A percentile compares a stretch with the other conserved stretches of the same genome.
Conservation (phyloP, 2,329 filamentous ascomycete species). For the Pseudonectria buxi region DNA sequence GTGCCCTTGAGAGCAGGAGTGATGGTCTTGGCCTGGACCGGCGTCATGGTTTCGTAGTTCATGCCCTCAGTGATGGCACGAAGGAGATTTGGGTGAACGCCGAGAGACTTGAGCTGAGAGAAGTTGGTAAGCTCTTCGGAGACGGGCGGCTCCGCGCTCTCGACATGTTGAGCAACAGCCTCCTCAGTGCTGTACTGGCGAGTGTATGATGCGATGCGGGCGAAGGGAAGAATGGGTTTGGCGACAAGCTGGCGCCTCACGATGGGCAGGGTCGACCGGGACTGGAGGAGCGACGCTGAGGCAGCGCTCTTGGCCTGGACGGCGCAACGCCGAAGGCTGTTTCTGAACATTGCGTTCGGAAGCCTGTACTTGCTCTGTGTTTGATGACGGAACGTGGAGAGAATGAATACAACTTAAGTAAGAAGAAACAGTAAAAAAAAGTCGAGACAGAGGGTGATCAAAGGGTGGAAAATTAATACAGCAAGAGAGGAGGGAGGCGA, state of each 20-base stretch:
- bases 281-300: conserved; percentile 24
- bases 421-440: not conserved
- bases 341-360: conserved; percentile 26
- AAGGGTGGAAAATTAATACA: too few relatives aligned
- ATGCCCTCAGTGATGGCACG: conserved; percentile 63
- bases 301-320: conserved; percentile 27
- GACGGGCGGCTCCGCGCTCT: conserved; percentile 7
- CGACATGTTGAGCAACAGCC: conserved; percentile 17
- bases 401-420: not conserved
- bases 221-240: conserved; percentile 10
- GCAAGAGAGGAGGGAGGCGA: too few relatives aligned
- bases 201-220: conserved; percentile 18
- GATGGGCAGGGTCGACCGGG: conserved; percentile 19
- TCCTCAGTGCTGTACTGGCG: conserved; percentile 37
- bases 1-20: conserved; percentile 69
- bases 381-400: not conserved
- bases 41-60: conserved; percentile 79
- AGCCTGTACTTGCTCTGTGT: not conserved
- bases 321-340: conserved; percentile 34
- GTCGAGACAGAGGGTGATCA: too few relatives aligned
- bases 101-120: conserved; percentile 35
- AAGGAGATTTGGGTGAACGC: conserved; percentile 60
- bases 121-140: conserved; percentile 34
- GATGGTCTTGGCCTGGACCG: conserved; percentile 83
- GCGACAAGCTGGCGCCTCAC: conserved; percentile 16